Base-by-base conservation (phyloP, 495 filamentous ascomycete species). In the Penicillium riverlandense region DNA sequence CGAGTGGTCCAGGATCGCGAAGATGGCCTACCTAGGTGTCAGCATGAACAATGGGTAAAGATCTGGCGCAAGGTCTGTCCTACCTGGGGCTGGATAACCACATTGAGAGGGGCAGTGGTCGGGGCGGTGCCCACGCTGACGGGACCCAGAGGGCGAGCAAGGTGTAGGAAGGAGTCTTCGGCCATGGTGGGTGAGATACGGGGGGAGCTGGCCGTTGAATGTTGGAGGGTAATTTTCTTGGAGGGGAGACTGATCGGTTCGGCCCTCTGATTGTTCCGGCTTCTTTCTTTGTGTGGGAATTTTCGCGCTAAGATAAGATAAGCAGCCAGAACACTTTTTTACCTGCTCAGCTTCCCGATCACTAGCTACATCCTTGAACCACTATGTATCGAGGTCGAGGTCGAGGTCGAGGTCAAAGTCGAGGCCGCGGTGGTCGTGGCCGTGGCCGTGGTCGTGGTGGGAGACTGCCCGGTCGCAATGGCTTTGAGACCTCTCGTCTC, bases 1-100 rank as follows among this genome's bases (percentile, higher is more conserved):
- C 39, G 94, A 91, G 70, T 98, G 92, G 69, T 98, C 92, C 59
- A 98, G 82, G 66, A 98, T 90, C 43, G 88, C 90, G 80, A 97
- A 91, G 44, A 98, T 79, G 41, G 92, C 89, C 88, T 96, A 54
- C 29, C 27, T 38, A 27, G 39, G 27, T 27, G 38, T 43, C 39
- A 41, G 37, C 42, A 16, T 41, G 15, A 22, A 27, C 38, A 30
- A 35, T 38, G 16, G 33, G 38, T 10, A 34, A n/a, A 44, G 33
- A 9, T 37, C 7, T 29, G n/a, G 45, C 12, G 29, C 14, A 22
- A 8, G 22, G 48, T 34, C 43, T 43, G 42, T 58, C 77, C 50
- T 80, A 94, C 91, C 78, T 96, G 91, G 58, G 92, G 90, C 66
- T 96, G 94, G 63, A 98, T 84, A 53, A 86, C 80, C 55, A 97